phyloP scores from a whole-genome alignment of 148 eudicot genomes.

The Rhododendron henanense region DNA sequence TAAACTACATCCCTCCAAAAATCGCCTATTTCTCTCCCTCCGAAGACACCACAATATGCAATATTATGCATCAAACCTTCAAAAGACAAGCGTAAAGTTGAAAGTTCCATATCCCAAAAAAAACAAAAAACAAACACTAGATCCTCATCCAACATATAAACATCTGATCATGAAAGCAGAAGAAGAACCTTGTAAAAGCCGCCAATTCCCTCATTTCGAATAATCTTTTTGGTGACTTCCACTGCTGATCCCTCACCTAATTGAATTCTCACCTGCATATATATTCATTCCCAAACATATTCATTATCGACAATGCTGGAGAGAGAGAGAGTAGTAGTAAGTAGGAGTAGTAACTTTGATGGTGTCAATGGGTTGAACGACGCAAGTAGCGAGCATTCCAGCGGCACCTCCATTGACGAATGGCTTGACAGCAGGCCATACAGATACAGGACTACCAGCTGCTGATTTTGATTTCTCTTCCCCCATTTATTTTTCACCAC shows the following conservation, averaged over 20 bases:
- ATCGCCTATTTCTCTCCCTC: background rate
- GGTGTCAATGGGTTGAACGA: constrained; percentile 46
- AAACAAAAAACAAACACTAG: background rate
- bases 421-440: constrained; percentile 42
- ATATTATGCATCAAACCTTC: background rate
- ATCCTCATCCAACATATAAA: background rate
- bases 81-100: background rate
- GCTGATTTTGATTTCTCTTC: constrained; percentile 22
- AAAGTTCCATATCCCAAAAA: background rate
- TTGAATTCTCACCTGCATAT: constrained; percentile 48
- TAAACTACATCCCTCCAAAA: background rate
- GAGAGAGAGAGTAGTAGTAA: background rate
- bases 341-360: constrained; percentile 20
- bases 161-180: background rate
- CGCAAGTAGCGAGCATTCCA: constrained; percentile 49
- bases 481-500: constrained; percentile 22
- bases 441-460: background rate
- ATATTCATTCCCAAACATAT: background rate
- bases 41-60: background rate
- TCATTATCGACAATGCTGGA: background rate
- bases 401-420: constrained; percentile 48
- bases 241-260: constrained; percentile 56
- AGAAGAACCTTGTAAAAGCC: constrained; percentile 49
- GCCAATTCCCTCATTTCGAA: constrained; percentile 44
- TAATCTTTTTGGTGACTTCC: constrained; percentile 40